Base-by-base conservation (phyloP, 345 rosid genomes). In the Lepidium aucheri region DNA sequence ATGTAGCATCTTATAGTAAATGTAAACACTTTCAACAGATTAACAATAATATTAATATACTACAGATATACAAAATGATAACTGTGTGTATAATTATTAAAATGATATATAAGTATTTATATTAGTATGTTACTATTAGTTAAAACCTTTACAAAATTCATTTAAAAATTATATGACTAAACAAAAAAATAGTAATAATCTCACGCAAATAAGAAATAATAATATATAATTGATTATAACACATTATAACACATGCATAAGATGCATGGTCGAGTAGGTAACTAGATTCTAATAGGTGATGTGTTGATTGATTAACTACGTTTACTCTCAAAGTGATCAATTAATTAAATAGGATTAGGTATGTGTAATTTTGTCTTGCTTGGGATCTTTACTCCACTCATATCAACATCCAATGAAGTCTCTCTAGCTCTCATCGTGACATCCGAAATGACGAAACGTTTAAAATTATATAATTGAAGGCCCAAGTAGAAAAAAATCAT, bases 341-440 rank as follows among this genome's bases (percentile, higher is more conserved):
- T 60, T 64, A 64, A 63, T 38, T 22, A 32, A 63, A 56, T 47
- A 47, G 41, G 59, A 64, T 64, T 72, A 64, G 76, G 70, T 64
- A 55, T 40, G 50, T 18, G 13, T 47, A 41, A 47, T 56, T 68
- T 72, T 71, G 70, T 56, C 76, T 56, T 41, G 59, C 53, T 72
- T 49, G 77, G 54, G 68, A 73, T 66, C 67, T 52, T 66, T 51
- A 52, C 62, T 59, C 77, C 72, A 66, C 67, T 73, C 62, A 68
- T 42, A 67, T 67, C 73, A 12, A 50, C 64, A 44, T 74, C 74
- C 73, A 74, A 67, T 74, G 53, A 67, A 24, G 38, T 53, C n/a
- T 67, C 73, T 53, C 33, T 11, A 17, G 61, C 54, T 41, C 46
- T 17, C 18, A 39, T 11, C 47, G 53, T 67, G 77, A 74, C 73